Evolutionary conservation across 1,139 yeast genomes (phyloP).

Genomic region (Sugiyamaella castrensis): DNA sequence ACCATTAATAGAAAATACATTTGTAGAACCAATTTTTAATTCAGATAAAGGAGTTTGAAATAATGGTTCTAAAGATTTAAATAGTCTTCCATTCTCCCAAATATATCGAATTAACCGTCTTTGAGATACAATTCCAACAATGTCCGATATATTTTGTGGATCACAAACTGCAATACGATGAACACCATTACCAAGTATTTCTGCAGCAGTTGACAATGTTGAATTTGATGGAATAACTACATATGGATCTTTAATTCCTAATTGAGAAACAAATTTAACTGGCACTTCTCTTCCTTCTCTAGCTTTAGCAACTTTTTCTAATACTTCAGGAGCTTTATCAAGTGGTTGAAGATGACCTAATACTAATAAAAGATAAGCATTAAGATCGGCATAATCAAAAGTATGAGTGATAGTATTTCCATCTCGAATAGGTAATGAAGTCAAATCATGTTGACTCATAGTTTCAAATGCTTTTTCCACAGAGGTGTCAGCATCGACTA

Average conservation of each 20-base stretch:
- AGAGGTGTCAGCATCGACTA: conserved; percentile 59
- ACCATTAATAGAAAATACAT: conserved; percentile 75
- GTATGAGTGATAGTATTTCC: conserved; percentile 52
- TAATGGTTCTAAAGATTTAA: conserved; percentile 72
- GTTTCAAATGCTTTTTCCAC: conserved; percentile 88
- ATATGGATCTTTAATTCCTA: conserved; percentile 86
- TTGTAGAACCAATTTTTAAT: conserved; percentile 63
- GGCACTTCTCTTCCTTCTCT: conserved; percentile 54
- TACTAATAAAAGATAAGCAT: conserved; percentile 73
- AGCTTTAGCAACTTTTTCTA: conserved; percentile 34
- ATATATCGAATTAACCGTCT: conserved; percentile 76
- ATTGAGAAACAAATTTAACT: conserved; percentile 69
- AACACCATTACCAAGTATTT: conserved; percentile 84
- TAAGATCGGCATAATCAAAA: conserved; percentile 89
- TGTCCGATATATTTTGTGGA: conserved; percentile 39
- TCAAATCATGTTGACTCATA: conserved; percentile 64
- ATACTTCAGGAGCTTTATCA: conserved; percentile 31
- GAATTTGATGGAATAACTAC: conserved; percentile 68
- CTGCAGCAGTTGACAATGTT: conserved; percentile 69
- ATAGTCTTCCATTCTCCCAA: conserved; percentile 89
- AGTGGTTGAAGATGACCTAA: conserved; percentile 53
- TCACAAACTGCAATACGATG: conserved; percentile 85
- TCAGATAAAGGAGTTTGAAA: conserved; percentile 65
- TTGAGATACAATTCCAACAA: conserved; percentile 76
- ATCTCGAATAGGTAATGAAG: conserved; percentile 77